Base-by-base conservation (phyloP, 345 rosid species). In the Capsella bursapastoris region DNA sequence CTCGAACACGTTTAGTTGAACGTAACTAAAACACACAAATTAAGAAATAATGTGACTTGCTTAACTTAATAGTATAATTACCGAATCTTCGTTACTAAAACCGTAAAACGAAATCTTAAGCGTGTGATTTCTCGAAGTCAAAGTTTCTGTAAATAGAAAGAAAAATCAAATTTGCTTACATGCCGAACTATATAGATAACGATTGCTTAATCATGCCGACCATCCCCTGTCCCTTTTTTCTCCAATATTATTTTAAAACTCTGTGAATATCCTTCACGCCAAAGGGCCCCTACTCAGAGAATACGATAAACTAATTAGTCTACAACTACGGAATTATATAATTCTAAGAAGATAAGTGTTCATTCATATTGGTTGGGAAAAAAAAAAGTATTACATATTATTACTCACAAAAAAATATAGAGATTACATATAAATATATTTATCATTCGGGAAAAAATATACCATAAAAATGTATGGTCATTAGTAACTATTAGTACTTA, bases 81-180 rank as follows among this genome's bases (percentile, higher is more conserved):
- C 72, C 60, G 27, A 57, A 74, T 12, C 44, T 49, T 58, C 52
- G 2, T 29, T 49, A 13, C 45, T 58, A 50, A 29, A 67, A 40
- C 41, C 40, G 50, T 48, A 38, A 57, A 57, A 50, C 6, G 25
- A 40, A 73, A 57, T 56, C 50, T 40, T 29, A 32, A 67, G 68
- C n/a, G 35, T 53, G 16, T 10, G 58, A 62, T 15, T 69, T 45
- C 0, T 63, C 6, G 4, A 69, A 47, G 75, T 77, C 66, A 64
- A 77, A 70, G 61, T 64, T 64, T 64, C 67, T 70, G 53, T 31
- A 77, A 64, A 34, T 77, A 70, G 80, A 64, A 77, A 64, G 71
- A 47, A 70, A 64, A 64, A 64, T 57, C 43, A 25, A 47, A 11
- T 53, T 69, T 69, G 79, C 64, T 69, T 61, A 18, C 64, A 29